Base-by-base conservation (phyloP, 23 red algal species). In the Rhodosorus marinus region DNA sequence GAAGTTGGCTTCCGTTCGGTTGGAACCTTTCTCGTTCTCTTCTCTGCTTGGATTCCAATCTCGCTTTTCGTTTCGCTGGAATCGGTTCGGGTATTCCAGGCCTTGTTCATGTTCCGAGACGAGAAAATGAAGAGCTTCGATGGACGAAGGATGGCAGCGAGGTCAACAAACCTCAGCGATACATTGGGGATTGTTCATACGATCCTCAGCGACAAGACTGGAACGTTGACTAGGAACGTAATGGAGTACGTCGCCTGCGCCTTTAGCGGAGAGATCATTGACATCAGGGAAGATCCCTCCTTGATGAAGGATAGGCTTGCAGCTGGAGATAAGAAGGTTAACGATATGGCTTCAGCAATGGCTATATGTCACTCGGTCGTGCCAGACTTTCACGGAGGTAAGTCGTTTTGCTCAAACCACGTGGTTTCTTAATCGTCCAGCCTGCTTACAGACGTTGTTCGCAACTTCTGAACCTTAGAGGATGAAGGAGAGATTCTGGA, bases 41-140 rank as follows among this genome's bases (percentile, higher is more conserved):
- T 66, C 72, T 59, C 75, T 49, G 69, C 74, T 21, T 73, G 70
- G 54, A 65, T 92, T 14, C 83, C 83, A 28, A 72, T 92, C 6
- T 72, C 72, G 20, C 33, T 92, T 65, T 81, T 92, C 48, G 69
- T 92, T 33, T 76, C 83, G 1, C 70, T 92, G 27, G 83, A 92
- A 53, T 80, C 81, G 36, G 67, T 74, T 11, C 51, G 83, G 33
- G 26, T 92, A 33, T 58, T 74, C 42, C 83, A 92, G 29, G 70
- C 66, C 2, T 24, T 66, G 17, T 92, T 92, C 47, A 80, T 92
- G 32, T 35, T 49, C 5, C 55, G 31, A 35, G 83, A 92, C 42
- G 14, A 55, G 5, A 81, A 81, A 49, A 75, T 79, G 64, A 20
- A 33, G 19, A 67, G 74, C 0, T n/a, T n/a, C n/a, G n/a, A n/a